phyloP scores from a whole-genome alignment of 495 filamentous ascomycete species.

The Penicillium lividum region DNA sequence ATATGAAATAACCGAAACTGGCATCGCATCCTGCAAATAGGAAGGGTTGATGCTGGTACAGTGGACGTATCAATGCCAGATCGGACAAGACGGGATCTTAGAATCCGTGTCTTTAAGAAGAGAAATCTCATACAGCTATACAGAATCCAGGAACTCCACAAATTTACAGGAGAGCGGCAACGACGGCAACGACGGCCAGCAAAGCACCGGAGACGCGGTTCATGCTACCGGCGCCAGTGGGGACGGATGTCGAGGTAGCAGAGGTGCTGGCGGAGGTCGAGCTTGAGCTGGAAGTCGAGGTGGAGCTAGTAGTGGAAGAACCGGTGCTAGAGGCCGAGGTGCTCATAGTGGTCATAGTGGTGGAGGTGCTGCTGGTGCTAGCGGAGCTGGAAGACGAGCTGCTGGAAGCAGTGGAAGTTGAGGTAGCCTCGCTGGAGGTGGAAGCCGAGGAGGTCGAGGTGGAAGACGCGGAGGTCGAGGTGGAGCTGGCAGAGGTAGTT shows the following conservation, averaged over 20 bases:
- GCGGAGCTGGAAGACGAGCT: constrained; percentile 33
- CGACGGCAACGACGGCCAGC: constrained; percentile 40
- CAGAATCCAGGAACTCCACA: background rate
- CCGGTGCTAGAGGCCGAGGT: constrained; percentile 31
- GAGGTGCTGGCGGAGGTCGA: constrained; percentile 38
- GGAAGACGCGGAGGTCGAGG: constrained; percentile 21
- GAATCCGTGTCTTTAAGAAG: background rate
- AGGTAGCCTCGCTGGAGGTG: constrained; percentile 54
- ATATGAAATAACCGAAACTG: background rate
- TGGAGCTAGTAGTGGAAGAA: constrained; percentile 34
- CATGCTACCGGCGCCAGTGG: constrained; percentile 32
- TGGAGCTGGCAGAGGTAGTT: constrained; percentile 14
- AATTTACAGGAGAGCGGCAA: constrained; percentile 35
- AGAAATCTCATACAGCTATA: constrained; percentile 4
- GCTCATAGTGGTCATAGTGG: background rate
- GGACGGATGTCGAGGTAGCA: constrained; percentile 18
- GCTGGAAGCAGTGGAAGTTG: constrained; percentile 28
- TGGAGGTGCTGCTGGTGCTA: constrained; percentile 12
- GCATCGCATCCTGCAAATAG: background rate
- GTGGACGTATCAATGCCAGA: constrained; percentile 3
- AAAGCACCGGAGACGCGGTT: constrained; percentile 43
- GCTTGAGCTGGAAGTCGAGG: constrained; percentile 33
- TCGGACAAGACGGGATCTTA: background rate
- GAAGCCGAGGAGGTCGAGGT: constrained; percentile 47
- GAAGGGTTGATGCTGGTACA: background rate